These are phyloP conservation scores for Rhodotorula kratochvilovae DNA, from an alignment of 768 basidiomycete species.

Conservation along the genomic window DNA sequence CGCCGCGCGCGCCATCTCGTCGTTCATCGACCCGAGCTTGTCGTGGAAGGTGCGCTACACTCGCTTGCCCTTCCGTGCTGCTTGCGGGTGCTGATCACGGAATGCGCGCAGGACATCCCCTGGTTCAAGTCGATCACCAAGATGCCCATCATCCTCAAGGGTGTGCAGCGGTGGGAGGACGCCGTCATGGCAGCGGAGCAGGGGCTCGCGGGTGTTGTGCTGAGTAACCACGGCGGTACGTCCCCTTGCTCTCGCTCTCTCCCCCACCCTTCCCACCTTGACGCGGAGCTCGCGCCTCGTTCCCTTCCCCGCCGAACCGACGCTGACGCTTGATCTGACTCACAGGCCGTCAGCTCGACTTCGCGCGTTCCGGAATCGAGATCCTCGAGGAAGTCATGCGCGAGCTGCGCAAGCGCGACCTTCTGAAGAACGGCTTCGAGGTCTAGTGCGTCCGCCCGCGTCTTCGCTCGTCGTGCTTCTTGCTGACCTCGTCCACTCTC, in stretches of 20 bases:
- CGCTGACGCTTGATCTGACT: too few relatives aligned
- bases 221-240: conserved; percentile 82
- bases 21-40: conserved; percentile 89
- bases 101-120: conserved; percentile 55
- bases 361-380: conserved; percentile 80
- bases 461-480: conserved; percentile 52
- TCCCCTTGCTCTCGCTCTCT: too few relatives aligned
- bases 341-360: conserved; percentile 52
- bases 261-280: too few relatives aligned
- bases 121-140: conserved; percentile 73
- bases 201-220: conserved; percentile 68
- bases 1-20: conserved; percentile 88
- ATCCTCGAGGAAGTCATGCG: conserved; percentile 78
- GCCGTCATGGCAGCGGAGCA: conserved; percentile 76
- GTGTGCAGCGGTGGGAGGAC: conserved; percentile 85
- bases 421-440: conserved; percentile 66
- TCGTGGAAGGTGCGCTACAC: conserved; percentile 58
- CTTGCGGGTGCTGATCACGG: neutral
- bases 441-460: conserved; percentile 47
- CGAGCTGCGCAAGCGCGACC: conserved; percentile 62
- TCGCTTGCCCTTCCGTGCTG: too few relatives aligned
- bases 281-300: too few relatives aligned
- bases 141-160: conserved; percentile 87
- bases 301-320: conserved; percentile 52
- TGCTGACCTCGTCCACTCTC: neutral